Base-by-base conservation (phyloP, 345 rosid species). In the Pseudoturritis turrita region DNA sequence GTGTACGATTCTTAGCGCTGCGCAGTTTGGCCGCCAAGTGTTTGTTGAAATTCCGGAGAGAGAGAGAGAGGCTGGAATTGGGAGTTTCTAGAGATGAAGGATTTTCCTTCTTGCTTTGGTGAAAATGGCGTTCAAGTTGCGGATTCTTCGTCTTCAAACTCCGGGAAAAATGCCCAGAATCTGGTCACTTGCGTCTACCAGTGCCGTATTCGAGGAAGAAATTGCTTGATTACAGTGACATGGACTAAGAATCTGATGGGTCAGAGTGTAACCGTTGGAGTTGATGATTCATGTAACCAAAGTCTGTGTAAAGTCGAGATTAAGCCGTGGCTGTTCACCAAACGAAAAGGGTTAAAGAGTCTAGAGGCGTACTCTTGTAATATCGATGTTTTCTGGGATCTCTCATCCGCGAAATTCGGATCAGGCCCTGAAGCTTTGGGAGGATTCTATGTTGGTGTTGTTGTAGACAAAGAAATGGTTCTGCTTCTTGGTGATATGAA, bases 71-170 rank as follows among this genome's bases (percentile, higher is more conserved):
- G 15, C 19, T 43, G 50, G 45, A 43, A n/a, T 13, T 41, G 36
- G n/a, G 46, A 55, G 25, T 39, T 58, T 39, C n/a, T 43, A 55
- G 65, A 53, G 68, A 90, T 93, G 97, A 90, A 83, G 85, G 98
- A 93, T 78, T 93, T 93, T 77, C 96, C 96, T 77, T 93, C 98
- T 78, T 93, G 97, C 81, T 93, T 90, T 49, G 96, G 97, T 65
- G 98, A 93, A 80, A 93, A 84, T 75, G 98, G 97, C 47, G 94
- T 93, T 69, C 98, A 93, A 80, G 84, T 90, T 40, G 96, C 97
- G 19, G 92, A 87, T 79, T 86, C 97, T 2, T 88, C 96, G 17
- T 77, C 96, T 28, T 85, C 98, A 3, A 77, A 65, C 47, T 53
- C 85, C 3, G 55, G 79, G 1, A 88, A 83, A 81, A 78, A 82